Evolutionary conservation across 345 rosid genomes (phyloP).

Genomic region (Hibiscus trionum): DNA sequence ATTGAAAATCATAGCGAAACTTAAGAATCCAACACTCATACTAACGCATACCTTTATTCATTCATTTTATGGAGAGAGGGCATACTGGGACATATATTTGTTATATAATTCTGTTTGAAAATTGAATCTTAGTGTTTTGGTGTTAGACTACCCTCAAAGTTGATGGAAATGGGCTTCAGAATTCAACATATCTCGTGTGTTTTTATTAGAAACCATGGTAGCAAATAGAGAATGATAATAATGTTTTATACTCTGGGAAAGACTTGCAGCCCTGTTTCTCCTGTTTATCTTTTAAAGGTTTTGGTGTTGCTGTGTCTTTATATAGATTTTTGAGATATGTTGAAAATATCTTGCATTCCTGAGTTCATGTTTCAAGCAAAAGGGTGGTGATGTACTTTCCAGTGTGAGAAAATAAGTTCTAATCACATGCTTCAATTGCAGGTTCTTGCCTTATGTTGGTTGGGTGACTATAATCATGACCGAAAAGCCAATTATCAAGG

Average conservation of each 20-base stretch:
- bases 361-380: background rate
- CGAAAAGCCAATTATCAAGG: slow-evolving; percentile 89
- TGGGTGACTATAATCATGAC: slow-evolving; percentile 97
- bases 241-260: background rate
- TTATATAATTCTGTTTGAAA: background rate
- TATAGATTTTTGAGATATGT: background rate
- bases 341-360: background rate
- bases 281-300: background rate
- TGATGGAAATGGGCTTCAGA: background rate
- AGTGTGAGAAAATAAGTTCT: background rate
- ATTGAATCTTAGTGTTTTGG: background rate
- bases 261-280: background rate
- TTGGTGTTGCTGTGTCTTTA: background rate
- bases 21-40: background rate
- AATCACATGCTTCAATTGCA: slow-evolving; percentile 19
- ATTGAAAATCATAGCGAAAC: background rate
- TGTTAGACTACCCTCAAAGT: background rate
- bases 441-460: slow-evolving; percentile 86
- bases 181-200: background rate
- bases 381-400: background rate
- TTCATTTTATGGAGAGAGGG: background rate
- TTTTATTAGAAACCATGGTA: background rate
- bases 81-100: background rate
- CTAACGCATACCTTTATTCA: background rate
- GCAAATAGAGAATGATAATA: background rate